Base-by-base conservation (phyloP, 2,329 filamentous ascomycete species). In the Chaetomiaceae sp. region DNA sequence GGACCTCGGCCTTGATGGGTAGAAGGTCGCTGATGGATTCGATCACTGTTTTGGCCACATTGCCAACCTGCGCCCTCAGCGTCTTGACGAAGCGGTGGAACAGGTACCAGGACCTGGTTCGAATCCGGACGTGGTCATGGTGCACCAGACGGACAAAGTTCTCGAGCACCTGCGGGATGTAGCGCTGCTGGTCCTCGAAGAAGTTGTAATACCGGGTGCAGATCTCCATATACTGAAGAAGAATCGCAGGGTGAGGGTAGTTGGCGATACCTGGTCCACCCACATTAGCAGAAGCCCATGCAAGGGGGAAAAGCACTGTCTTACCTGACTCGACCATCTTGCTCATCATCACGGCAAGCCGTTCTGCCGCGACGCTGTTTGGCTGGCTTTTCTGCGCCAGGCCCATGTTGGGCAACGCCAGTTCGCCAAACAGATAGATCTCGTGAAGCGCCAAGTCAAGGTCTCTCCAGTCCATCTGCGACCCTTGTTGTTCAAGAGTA, bases 151-250 rank as follows among this genome's bases (percentile, higher is more conserved):
- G 83, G 41, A 99, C 89, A 69, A 99, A 97, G 66, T 87, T 90
- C 65, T 96, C 90, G 37, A 99, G 77, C 1, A 94, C 90, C 59
- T 85, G 86, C 2, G 89, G 89, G 45, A 97, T 95, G 56, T 89
- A 85, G 20, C 86, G 77, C 27, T 84, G 78, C 65, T 96, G 88
- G 51, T 84, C 83, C 66, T 97, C 91, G 67, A 99, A 97, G 69
- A 96, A 95, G 25, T 85, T 82, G 67, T 86, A 89, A 71, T 99
- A 99, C 46, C 94, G 86, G 51, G 96, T 91, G 68, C 91, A 96
- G 32, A 96, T 95, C 69, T 99, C 94, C 91, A 99, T 96, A 66
- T 95, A 99, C 71, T 96, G 90, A 20, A 99, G 77, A 58, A 96
- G 83, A 47, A 96, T 91, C 14, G 91, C 90, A 1, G 94, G 92